A percentile compares a stretch with the other conserved stretches of the same genome.
These are phyloP conservation scores for Solanum ossicruentum DNA, from an alignment of 257 asterid species.

Conservation along the genomic window DNA sequence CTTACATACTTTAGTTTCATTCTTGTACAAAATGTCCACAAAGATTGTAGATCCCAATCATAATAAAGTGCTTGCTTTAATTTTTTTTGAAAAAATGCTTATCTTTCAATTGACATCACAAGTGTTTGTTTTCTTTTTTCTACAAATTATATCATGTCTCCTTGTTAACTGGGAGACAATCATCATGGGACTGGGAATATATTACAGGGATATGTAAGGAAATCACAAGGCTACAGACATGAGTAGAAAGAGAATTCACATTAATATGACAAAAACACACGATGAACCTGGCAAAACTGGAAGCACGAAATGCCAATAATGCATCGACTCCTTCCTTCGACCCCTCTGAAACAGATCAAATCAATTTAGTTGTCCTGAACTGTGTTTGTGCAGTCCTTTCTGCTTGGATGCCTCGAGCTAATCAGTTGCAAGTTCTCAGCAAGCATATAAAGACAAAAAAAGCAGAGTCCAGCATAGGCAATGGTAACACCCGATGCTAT, in stretches of 20 bases:
- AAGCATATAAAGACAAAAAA: slow-evolving; percentile 59
- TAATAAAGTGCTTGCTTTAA: neutral
- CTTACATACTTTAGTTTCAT: neutral
- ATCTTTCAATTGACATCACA: neutral
- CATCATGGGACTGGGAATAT: neutral
- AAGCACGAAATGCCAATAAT: neutral
- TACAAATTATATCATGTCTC: neutral
- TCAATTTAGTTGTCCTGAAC: slow-evolving; percentile 23
- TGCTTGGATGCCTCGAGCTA: slow-evolving; percentile 30
- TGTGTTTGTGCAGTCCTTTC: slow-evolving; percentile 30
- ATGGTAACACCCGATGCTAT: slow-evolving; percentile 70
- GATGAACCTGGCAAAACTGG: neutral
- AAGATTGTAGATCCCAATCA: neutral
- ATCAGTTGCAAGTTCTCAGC: slow-evolving; percentile 36
- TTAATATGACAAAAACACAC: neutral
- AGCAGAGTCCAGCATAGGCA: slow-evolving; percentile 80
- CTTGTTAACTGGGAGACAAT: neutral
- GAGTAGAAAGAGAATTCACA: neutral
- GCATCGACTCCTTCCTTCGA: neutral
- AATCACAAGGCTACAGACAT: neutral
- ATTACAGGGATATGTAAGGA: neutral
- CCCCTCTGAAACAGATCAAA: neutral
- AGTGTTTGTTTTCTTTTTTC: neutral
- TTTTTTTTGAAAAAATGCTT: neutral
- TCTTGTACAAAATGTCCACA: neutral